Percentiles rank a stretch among this genome's conserved stretches.
Evolutionary conservation across 73 alveolate species (phyloP).

Genomic region (Blepharisma stoltei): DNA sequence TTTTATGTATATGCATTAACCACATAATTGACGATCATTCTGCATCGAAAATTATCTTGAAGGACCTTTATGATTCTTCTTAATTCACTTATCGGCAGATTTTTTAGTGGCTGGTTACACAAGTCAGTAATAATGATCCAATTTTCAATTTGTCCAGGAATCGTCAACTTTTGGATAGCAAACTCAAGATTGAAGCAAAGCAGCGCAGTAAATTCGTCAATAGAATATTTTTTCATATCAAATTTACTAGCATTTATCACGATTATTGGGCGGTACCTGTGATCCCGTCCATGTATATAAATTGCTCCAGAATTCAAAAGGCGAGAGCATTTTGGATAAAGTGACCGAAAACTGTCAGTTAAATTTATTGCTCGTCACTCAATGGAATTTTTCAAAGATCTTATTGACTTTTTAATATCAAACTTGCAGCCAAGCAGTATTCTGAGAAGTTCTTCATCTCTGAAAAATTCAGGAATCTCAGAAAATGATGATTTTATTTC

Average conservation of each 20-base stretch:
- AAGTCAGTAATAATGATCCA: constrained; percentile 49
- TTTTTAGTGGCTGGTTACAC: constrained; percentile 38
- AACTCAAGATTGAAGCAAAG: neutral
- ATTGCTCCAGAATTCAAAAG: constrained; percentile 34
- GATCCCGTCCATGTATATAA: constrained; percentile 53
- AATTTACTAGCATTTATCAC: constrained; percentile 41
- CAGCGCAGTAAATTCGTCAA: neutral
- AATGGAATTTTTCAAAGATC: neutral
- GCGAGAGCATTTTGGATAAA: neutral
- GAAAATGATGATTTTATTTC: neutral
- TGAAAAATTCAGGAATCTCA: neutral
- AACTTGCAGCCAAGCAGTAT: neutral
- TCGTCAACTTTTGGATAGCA: neutral
- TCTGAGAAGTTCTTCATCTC: neutral
- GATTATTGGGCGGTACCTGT: constrained; percentile 43
- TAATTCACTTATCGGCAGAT: constrained; percentile 36
- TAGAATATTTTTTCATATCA: neutral
- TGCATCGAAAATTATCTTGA: constrained; percentile 41
- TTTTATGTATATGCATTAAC: too few relatives aligned
- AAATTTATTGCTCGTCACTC: neutral
- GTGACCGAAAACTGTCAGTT: neutral
- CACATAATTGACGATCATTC: constrained; percentile 48
- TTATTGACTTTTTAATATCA: neutral
- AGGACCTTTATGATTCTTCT: constrained; percentile 41
- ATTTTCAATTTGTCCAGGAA: neutral